Base-by-base conservation (phyloP, 441 rosid genomes). In the Metrosideros polymorpha region DNA sequence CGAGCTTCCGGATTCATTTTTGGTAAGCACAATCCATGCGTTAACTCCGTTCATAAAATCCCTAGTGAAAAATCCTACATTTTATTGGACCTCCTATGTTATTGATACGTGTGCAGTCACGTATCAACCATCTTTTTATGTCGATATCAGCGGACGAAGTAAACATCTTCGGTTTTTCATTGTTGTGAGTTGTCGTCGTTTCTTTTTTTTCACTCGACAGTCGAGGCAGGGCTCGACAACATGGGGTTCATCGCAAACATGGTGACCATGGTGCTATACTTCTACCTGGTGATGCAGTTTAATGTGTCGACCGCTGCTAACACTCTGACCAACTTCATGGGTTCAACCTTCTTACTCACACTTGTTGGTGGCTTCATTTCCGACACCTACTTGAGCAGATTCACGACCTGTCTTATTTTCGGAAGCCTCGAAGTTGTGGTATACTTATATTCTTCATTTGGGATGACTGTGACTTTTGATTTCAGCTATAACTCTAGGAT, bases 161-260 rank as follows among this genome's bases (percentile, higher is more conserved):
- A 50, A 49, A 83, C 84, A 52, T 83, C 17, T 30, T 39, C n/a
- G 3, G 79, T 10, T 32, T 82, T 83, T 83, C 61, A 13, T 52
- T 5, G 79, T 35, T 22, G 45, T 22, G 47, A 35, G 27, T 22
- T 27, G 15, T 66, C 47, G 35, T 3, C 14, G n/a, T 71, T 63
- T 63, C 4, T 18, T 77, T 50, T 35, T 35, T 2, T 27, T 22
- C 47, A 49, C 49, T n/a, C 14, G 19, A 82, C 87, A 92, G 95
- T 83, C 6, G 32, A 89, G 89, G 5, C 85, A 6, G 87, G 88
- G 43, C 83, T 93, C 13, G 97, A 93, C 49, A 93, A 91, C 87
- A 90, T 94, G 94, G 95, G 95, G 5, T 94, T 94, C 83, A 32
- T 91, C 19, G 94, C 97, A 59, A 93, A 90, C 88, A 86, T 89